Evolutionary conservation across 129 eudicot genomes (phyloP).

Genomic region (Artemisia annua): DNA sequence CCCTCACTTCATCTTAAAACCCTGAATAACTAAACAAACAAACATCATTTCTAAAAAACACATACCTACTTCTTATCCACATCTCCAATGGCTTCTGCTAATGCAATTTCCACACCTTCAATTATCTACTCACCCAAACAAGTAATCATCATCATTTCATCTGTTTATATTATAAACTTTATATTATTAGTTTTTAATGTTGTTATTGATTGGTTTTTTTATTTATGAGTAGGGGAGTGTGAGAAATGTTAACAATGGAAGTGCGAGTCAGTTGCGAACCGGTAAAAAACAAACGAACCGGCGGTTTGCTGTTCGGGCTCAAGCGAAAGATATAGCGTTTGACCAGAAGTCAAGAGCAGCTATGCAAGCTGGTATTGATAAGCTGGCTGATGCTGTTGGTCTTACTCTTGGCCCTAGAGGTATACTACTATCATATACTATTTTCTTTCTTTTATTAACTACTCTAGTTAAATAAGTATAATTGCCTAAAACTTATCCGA

Average conservation of each 20-base stretch:
- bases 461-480: no score
- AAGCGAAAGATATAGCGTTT: slow-evolving; percentile 87
- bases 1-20: slow-evolving; percentile 24
- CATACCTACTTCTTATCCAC: slow-evolving; percentile 16
- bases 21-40: not conserved
- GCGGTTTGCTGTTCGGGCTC: slow-evolving; percentile 62
- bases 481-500: no score
- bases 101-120: slow-evolving; percentile 75
- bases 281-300: slow-evolving; percentile 42
- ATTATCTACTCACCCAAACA: slow-evolving; percentile 56
- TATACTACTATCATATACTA: slow-evolving; percentile 14
- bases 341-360: slow-evolving; percentile 84
- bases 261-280: slow-evolving; percentile 52
- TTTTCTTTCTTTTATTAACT: not conserved
- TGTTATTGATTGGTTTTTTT: not conserved
- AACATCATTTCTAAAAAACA: not conserved
- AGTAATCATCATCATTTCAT: slow-evolving; percentile 36
- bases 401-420: slow-evolving; percentile 96
- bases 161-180: not conserved
- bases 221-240: slow-evolving; percentile 47
- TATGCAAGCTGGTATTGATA: slow-evolving; percentile 84
- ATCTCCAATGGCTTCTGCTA: slow-evolving; percentile 74
- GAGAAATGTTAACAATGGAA: slow-evolving; percentile 46
- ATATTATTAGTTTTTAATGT: not conserved
- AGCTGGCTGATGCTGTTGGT: slow-evolving; percentile 86